These are phyloP conservation scores for Decorospora gaudefroyi DNA, from an alignment of 2,329 filamentous ascomycete genomes.

Conservation along the genomic window DNA sequence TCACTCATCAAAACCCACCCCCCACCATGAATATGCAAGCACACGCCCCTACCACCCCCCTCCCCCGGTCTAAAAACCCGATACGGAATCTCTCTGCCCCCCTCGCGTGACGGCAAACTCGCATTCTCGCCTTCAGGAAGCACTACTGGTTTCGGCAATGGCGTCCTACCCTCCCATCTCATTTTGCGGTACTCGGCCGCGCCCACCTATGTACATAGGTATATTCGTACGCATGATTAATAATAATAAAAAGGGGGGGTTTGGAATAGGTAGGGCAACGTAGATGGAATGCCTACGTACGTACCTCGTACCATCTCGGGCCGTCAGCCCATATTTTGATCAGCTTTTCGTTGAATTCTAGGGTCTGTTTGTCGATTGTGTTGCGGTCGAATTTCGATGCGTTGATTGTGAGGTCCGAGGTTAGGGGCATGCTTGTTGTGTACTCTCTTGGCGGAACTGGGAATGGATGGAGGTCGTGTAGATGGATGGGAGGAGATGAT, in stretches of 20 bases:
- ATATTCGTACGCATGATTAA: too few relatives aligned
- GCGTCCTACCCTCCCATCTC: constrained; percentile 58
- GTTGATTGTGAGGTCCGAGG: constrained; percentile 51
- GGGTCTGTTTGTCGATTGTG: constrained; percentile 49
- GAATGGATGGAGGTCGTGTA: too few relatives aligned
- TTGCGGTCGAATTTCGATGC: constrained; percentile 52
- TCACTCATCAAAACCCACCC: constrained; percentile 54
- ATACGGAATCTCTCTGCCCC: constrained; percentile 57
- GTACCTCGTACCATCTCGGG: constrained; percentile 59
- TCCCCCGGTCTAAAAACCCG: constrained; percentile 58
- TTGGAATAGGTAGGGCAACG: not conserved
- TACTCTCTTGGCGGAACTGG: not conserved
- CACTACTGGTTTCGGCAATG: constrained; percentile 54
- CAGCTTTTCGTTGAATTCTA: constrained; percentile 52
- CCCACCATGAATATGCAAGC: constrained; percentile 62
- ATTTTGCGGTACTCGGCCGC: constrained; percentile 60
- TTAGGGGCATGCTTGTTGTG: constrained; percentile 31
- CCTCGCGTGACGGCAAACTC: constrained; percentile 58
- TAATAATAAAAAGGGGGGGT: too few relatives aligned
- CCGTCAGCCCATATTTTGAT: constrained; percentile 51
- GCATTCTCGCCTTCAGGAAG: constrained; percentile 55
- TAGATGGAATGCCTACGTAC: constrained; percentile 42
- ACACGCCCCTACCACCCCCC: constrained; percentile 52
- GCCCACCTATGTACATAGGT: constrained; percentile 56
- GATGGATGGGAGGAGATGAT: too few relatives aligned